Percentiles rank a stretch among this genome's conserved stretches.
Conservation (phyloP, 2,329 filamentous ascomycete species). For the Escovopsis weberi region DNA sequence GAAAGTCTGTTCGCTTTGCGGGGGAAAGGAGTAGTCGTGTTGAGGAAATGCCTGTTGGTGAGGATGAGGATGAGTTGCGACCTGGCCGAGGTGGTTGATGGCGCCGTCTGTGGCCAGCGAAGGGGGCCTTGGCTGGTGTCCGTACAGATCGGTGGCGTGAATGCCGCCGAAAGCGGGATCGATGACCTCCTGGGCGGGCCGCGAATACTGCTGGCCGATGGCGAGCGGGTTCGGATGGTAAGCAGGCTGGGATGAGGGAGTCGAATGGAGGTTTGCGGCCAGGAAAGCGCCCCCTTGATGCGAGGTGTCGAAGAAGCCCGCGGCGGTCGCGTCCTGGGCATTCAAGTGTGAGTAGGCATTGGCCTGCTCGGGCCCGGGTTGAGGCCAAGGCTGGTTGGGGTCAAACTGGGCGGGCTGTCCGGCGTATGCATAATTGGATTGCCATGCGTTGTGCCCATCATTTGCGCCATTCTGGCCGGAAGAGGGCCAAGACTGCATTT, state of each 20-base stretch:
- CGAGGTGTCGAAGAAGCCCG: constrained; percentile 22
- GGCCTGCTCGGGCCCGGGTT: constrained; percentile 19
- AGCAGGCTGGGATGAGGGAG: constrained; percentile 13
- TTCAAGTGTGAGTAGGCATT: constrained; percentile 18
- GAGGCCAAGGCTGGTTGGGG: constrained; percentile 23
- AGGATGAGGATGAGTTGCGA: constrained; percentile 16
- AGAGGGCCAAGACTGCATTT: constrained; percentile 27
- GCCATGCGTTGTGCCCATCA: constrained; percentile 22
- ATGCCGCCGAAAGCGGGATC: constrained; percentile 23
- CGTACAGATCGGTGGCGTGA: constrained; percentile 23
- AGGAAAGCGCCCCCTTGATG: constrained; percentile 20
- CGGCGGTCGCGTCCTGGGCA: constrained; percentile 15
- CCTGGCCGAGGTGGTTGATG: constrained; percentile 13
- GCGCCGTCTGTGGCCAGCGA: constrained; percentile 8
- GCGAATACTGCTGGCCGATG: constrained; percentile 20
- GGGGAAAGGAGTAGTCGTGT: constrained; percentile 19
- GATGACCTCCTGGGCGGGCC: constrained; percentile 20
- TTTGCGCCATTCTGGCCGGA: constrained; percentile 21
- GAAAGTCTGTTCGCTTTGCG: constrained; percentile 18
- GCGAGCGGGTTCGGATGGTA: constrained; percentile 18
- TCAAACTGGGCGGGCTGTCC: constrained; percentile 24
- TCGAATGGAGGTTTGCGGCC: constrained; percentile 14
- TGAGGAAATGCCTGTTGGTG: constrained; percentile 20
- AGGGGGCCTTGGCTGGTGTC: constrained; percentile 20
- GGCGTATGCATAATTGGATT: constrained; percentile 18